phyloP scores from a whole-genome alignment of 768 basidiomycete genomes.

The Pleurotus ostreatus region DNA sequence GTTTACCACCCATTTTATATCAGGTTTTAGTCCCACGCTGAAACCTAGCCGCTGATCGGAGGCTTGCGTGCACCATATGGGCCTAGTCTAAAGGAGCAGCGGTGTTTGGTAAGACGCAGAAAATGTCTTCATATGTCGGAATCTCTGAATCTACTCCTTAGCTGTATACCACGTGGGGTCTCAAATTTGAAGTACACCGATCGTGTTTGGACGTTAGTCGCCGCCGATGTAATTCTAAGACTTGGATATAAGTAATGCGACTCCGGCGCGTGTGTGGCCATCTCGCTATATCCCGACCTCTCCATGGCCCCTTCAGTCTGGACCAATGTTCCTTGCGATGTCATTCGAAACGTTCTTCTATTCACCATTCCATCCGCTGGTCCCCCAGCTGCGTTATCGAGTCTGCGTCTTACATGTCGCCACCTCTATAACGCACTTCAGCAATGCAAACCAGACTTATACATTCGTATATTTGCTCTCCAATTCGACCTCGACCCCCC shows the following conservation, averaged over 20 bases:
- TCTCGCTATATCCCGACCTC: no score
- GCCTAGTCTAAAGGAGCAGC: background rate
- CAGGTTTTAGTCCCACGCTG: background rate
- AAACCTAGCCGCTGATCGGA: background rate
- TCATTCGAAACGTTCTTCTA: conserved; percentile 31
- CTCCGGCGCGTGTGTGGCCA: background rate
- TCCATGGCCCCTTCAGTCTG: conserved; percentile 9
- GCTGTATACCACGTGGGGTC: background rate
- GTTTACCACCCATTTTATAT: background rate
- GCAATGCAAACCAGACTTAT: conserved; percentile 26
- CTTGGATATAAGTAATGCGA: background rate
- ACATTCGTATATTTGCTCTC: conserved; percentile 36
- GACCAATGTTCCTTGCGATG: conserved; percentile 26
- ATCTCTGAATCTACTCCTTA: background rate
- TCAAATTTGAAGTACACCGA: background rate
- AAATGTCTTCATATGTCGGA: background rate
- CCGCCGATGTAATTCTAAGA: background rate
- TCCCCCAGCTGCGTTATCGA: conserved; percentile 28
- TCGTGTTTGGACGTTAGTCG: background rate
- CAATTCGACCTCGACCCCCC: conserved; percentile 47
- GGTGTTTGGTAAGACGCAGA: background rate
- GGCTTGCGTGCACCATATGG: background rate
- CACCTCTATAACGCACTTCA: conserved; percentile 22
- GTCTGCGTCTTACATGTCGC: conserved; percentile 29
- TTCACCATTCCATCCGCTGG: conserved; percentile 26